phyloP scores from a whole-genome alignment of 768 basidiomycete genomes.

The Tulasnella sp. region DNA sequence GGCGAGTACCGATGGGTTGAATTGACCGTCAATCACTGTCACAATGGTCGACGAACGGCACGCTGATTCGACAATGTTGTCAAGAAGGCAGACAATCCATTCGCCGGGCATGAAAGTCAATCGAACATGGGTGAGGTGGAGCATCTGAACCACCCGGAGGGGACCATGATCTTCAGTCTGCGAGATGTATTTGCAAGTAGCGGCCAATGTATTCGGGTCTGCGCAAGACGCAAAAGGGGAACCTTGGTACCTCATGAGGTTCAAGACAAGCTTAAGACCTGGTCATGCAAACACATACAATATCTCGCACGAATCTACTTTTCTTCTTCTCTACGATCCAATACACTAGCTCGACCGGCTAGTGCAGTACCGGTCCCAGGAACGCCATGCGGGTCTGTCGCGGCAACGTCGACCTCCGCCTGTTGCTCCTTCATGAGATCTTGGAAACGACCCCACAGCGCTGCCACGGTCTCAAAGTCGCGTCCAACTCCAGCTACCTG shows the following conservation, averaged over 20 bases:
- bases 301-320: not conserved
- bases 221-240: too few species aligned
- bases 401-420: conserved; percentile 17
- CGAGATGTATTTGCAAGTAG: too few species aligned
- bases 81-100: not conserved
- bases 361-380: conserved; percentile 27
- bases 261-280: too few species aligned
- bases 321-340: not conserved
- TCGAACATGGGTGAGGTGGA: not conserved
- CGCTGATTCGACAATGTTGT: not conserved
- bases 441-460: conserved; percentile 78
- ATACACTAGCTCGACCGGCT: conserved; percentile 19
- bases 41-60: not conserved
- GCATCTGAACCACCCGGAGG: not conserved
- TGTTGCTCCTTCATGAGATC: conserved; percentile 57
- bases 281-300: not conserved
- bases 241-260: too few species aligned
- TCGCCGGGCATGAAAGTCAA: not conserved
- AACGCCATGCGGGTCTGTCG: conserved; percentile 16
- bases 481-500: conserved; percentile 89
- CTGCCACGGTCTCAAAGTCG: conserved; percentile 85
- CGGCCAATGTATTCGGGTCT: too few species aligned
- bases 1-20: not conserved
- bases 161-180: not conserved
- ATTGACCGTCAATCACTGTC: not conserved